Percentiles rank a stretch among this genome's conserved stretches.
Evolutionary conservation across 2,329 filamentous ascomycete species (phyloP).

Genomic region (Trichoderma breve): DNA sequence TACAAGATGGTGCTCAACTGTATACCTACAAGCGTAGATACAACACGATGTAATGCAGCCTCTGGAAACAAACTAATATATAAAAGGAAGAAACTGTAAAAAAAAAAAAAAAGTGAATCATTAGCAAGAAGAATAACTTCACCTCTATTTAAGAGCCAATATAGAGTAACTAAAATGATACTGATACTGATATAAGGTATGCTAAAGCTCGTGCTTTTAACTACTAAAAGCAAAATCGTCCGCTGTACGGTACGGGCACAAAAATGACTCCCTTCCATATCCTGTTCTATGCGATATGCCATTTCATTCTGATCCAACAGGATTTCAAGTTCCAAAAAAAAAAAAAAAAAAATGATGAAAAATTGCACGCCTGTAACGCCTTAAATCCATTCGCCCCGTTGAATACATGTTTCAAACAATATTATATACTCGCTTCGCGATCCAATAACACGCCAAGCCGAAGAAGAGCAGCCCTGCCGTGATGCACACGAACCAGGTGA

Average conservation of each 20-base stretch:
- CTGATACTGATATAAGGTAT: not conserved
- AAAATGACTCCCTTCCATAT: not conserved
- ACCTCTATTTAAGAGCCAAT: not conserved
- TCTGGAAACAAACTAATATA: not conserved
- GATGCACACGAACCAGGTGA: constrained; percentile 72
- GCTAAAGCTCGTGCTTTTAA: not conserved
- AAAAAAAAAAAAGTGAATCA: not conserved
- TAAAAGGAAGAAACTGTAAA: not conserved
- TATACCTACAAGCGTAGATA: too few species aligned
- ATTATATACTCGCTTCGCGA: constrained; percentile 80
- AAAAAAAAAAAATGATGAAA: not conserved
- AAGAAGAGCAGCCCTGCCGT: constrained; percentile 76
- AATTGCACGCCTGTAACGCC: not conserved
- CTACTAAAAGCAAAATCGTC: not conserved
- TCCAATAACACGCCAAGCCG: constrained; percentile 73
- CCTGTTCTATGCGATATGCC: constrained; percentile 2
- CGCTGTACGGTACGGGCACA: not conserved
- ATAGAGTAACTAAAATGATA: not conserved
- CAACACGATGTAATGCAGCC: not conserved
- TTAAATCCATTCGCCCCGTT: not conserved
- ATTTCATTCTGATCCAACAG: constrained; percentile 9
- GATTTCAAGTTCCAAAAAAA: not conserved
- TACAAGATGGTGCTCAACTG: too few species aligned
- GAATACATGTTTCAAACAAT: constrained; percentile 57
- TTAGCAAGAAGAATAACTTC: not conserved